phyloP scores from a whole-genome alignment of 116 monocot species.

The Cymodocea nodosa region DNA sequence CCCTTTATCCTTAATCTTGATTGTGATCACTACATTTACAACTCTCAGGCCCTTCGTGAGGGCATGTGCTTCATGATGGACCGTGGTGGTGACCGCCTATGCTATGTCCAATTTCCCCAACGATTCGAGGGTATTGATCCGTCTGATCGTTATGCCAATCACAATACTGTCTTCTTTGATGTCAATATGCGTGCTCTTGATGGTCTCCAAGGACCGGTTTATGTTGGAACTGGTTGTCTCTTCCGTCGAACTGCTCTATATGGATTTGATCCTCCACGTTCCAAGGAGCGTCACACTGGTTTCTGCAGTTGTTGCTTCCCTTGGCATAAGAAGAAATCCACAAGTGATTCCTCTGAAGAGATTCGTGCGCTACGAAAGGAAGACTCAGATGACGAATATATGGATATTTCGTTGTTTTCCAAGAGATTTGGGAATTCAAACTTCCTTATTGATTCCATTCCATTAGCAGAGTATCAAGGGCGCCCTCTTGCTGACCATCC shows the following conservation, averaged over 20 bases:
- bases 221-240: constrained; percentile 89
- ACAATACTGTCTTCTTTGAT: constrained; percentile 91
- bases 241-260: constrained; percentile 81
- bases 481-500: constrained; percentile 83
- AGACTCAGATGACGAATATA: constrained; percentile 56
- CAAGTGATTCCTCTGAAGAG: constrained; percentile 40
- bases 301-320: constrained; percentile 48
- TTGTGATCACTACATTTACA: constrained; percentile 91
- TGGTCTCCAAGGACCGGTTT: constrained; percentile 79
- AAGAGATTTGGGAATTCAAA: constrained; percentile 88
- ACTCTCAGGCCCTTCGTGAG: constrained; percentile 68
- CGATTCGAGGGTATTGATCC: constrained; percentile 97
- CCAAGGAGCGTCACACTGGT: constrained; percentile 28
- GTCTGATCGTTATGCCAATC: constrained; percentile 87
- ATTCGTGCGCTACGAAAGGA: constrained; percentile 55
- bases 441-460: constrained; percentile 63
- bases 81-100: constrained; percentile 69
- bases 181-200: constrained; percentile 96
- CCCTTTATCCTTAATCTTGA: constrained; percentile 92
- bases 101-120: constrained; percentile 91
- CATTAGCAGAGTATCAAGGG: constrained; percentile 72
- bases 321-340: constrained; percentile 8
- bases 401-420: constrained; percentile 70
- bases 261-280: constrained; percentile 75
- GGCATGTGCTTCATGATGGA: constrained; percentile 98